Evolutionary conservation across 768 basidiomycete species (phyloP).

Genomic region (Naganishia antarctica): DNA sequence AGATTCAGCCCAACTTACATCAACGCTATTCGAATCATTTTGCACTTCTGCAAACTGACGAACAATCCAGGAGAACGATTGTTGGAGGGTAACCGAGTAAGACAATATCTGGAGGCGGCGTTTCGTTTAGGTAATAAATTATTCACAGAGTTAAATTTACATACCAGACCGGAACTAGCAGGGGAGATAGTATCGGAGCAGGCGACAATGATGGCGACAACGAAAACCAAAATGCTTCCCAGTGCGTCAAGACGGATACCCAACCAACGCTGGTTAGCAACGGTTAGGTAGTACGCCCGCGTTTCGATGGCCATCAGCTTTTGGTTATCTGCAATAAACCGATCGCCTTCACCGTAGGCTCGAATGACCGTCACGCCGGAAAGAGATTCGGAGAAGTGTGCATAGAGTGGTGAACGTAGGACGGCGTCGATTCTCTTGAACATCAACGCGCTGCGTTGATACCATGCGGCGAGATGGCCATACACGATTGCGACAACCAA

Average conservation of each 20-base stretch:
- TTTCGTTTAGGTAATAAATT: background rate
- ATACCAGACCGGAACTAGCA: slow-evolving; percentile 64
- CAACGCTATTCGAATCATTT: slow-evolving; percentile 59
- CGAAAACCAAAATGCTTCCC: slow-evolving; percentile 68
- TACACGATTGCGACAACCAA: slow-evolving; percentile 61
- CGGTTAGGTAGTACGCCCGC: slow-evolving; percentile 75
- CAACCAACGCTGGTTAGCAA: slow-evolving; percentile 78
- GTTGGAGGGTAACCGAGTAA: slow-evolving; percentile 69
- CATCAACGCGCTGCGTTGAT: slow-evolving; percentile 78
- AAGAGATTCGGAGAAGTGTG: slow-evolving; percentile 86
- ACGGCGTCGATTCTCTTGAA: slow-evolving; percentile 57
- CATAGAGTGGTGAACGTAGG: slow-evolving; percentile 65
- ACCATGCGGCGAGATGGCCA: slow-evolving; percentile 69
- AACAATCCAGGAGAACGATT: slow-evolving; percentile 50
- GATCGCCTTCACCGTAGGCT: slow-evolving; percentile 71
- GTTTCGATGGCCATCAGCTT: slow-evolving; percentile 78
- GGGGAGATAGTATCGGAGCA: slow-evolving; percentile 73
- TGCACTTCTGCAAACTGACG: slow-evolving; percentile 63
- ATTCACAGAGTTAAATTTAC: background rate
- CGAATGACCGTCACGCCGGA: slow-evolving; percentile 81
- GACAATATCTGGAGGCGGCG: slow-evolving; percentile 57
- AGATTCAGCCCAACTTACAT: slow-evolving; percentile 5
- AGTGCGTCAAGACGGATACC: slow-evolving; percentile 84
- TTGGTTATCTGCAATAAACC: slow-evolving; percentile 72
- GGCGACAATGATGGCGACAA: slow-evolving; percentile 73